These are phyloP conservation scores for Oryza officinalis DNA, from an alignment of 176 grass and related monocot genomes.

Conservation along the genomic window DNA sequence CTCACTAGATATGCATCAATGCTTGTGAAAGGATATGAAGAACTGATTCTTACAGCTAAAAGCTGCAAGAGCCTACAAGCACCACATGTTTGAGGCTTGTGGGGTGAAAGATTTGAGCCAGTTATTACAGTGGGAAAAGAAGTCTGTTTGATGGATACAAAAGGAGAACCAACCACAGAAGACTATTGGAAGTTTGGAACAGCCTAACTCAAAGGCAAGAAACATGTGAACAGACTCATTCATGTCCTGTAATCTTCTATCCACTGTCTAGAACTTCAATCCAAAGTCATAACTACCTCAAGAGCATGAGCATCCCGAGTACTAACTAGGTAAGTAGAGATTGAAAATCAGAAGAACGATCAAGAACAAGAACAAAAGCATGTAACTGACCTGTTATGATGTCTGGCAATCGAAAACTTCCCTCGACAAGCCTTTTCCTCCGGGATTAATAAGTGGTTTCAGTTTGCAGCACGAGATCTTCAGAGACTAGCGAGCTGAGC, in stretches of 20 bases:
- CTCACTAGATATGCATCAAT: background rate
- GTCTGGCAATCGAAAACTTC: background rate
- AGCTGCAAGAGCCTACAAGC: background rate
- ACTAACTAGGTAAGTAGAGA: background rate
- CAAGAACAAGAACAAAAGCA: background rate
- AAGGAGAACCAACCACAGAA: conserved; percentile 1
- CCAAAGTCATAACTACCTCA: background rate
- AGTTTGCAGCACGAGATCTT: conserved; percentile 19
- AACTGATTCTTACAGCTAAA: background rate
- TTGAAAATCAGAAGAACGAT: background rate
- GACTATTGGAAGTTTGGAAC: background rate
- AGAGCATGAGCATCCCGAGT: background rate
- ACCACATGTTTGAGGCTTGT: background rate
- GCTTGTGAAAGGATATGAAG: background rate
- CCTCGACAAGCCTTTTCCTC: background rate
- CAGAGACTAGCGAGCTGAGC: background rate
- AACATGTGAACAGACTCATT: background rate
- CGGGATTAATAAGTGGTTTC: background rate
- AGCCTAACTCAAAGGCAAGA: conserved; percentile 13
- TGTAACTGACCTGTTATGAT: background rate
- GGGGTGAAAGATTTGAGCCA: background rate
- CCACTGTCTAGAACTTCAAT: background rate
- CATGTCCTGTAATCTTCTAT: background rate
- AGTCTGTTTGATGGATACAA: background rate
- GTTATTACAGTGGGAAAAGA: background rate